phyloP scores from a whole-genome alignment of 2,329 filamentous ascomycete genomes.

The Phialophora chinensis region DNA sequence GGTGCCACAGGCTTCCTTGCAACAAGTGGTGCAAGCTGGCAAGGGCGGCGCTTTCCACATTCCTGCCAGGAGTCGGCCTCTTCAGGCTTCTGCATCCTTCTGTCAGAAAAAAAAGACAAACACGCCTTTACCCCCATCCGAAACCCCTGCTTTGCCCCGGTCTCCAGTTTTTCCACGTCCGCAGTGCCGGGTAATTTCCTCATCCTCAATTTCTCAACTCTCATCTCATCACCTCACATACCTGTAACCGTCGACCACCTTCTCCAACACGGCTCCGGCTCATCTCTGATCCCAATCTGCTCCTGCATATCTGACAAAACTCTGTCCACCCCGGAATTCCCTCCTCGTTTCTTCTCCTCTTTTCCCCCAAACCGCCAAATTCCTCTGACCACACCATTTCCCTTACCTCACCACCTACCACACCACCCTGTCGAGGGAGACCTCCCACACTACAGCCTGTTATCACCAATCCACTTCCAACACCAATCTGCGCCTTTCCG shows the following conservation, averaged over 20 bases:
- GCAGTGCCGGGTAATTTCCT: constrained; percentile 35
- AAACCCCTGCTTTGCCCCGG: constrained; percentile 34
- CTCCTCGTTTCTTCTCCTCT: constrained; percentile 26
- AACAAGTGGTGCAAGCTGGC: neutral
- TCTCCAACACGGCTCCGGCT: constrained; percentile 25
- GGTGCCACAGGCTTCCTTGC: constrained; percentile 1
- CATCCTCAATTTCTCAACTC: constrained; percentile 13
- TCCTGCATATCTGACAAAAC: constrained; percentile 25
- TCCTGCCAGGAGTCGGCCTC: constrained; percentile 18
- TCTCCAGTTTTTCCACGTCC: constrained; percentile 35
- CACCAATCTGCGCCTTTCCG: constrained; percentile 31
- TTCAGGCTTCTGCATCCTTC: constrained; percentile 23
- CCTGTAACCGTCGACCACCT: constrained; percentile 8
- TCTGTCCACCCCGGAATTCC: constrained; percentile 19
- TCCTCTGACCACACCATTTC: constrained; percentile 34
- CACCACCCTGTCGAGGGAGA: constrained; percentile 18
- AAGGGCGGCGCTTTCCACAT: constrained; percentile 9
- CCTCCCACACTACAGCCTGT: constrained; percentile 30
- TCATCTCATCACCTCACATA: constrained; percentile 13
- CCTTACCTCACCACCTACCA: constrained; percentile 24
- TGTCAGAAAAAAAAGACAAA: constrained; percentile 23
- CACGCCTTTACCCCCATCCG: constrained; percentile 16
- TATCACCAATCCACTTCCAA: constrained; percentile 21
- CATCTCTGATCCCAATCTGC: constrained; percentile 24
- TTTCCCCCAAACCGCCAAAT: constrained; percentile 23